These are phyloP conservation scores for Hibiscus trionum DNA, from an alignment of 345 rosid genomes.

Conservation along the genomic window DNA sequence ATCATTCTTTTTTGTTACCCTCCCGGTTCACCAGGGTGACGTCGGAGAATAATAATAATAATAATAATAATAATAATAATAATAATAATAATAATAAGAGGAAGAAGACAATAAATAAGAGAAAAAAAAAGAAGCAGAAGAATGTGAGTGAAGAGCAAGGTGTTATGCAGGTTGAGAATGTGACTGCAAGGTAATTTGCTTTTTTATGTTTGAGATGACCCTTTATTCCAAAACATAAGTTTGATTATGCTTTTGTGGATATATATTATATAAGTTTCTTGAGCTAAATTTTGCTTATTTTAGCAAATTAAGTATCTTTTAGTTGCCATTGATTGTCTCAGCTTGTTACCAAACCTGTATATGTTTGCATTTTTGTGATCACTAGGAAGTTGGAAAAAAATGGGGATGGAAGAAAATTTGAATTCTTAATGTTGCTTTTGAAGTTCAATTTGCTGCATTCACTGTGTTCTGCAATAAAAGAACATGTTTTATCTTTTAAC, in stretches of 20 bases:
- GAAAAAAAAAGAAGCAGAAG: too few species aligned
- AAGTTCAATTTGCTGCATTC: too few species aligned
- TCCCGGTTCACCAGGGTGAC: neutral
- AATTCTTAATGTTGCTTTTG: too few species aligned
- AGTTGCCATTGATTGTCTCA: neutral
- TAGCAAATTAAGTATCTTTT: neutral
- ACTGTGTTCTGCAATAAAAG: too few species aligned
- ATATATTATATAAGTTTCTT: neutral
- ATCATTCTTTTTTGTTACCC: too few species aligned
- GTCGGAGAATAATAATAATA: constrained; percentile 21
- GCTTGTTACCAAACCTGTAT: neutral
- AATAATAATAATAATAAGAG: neutral
- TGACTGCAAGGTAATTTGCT: neutral
- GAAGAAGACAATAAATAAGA: too few species aligned
- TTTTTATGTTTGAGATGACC: too few species aligned
- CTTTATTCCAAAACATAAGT: too few species aligned
- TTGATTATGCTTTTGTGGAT: too few species aligned
- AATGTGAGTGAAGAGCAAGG: neutral
- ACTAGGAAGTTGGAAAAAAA: constrained; percentile 8
- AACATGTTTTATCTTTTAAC: too few species aligned
- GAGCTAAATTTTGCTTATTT: neutral
- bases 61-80: constrained; percentile 14
- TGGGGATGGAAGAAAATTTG: neutral
- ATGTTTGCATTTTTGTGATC: neutral
- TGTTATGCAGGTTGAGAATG: neutral